A percentile compares a stretch with the other conserved stretches of the same genome.
phyloP scores from a whole-genome alignment of 1,284 basidiomycete genomes.

The Sporisorium exsertum region DNA sequence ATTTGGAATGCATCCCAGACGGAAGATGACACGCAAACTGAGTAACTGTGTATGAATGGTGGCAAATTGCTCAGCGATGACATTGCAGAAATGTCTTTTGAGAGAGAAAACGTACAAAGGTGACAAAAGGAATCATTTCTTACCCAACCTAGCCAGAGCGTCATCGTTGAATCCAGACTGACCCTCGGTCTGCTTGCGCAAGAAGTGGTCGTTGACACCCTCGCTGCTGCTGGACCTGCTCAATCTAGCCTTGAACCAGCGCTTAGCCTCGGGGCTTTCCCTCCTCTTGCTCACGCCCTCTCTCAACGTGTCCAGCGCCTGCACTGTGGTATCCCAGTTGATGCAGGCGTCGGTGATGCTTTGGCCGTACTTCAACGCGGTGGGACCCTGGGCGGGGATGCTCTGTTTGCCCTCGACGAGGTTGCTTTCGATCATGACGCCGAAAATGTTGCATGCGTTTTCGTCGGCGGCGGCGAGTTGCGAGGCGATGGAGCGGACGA shows the following conservation, averaged over 20 bases:
- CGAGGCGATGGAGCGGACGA: conserved; percentile 73
- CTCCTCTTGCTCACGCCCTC: conserved; percentile 55
- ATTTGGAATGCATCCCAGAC: background rate
- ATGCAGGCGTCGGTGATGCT: conserved; percentile 67
- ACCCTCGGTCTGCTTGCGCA: conserved; percentile 7
- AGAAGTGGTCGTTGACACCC: conserved; percentile 48
- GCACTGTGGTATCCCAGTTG: conserved; percentile 63
- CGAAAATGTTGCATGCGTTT: conserved; percentile 78
- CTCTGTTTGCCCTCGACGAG: conserved; percentile 74
- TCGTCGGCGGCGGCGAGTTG: conserved; percentile 53
- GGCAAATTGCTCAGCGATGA: background rate
- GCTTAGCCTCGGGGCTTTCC: conserved; percentile 20
- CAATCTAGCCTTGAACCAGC: conserved; percentile 36
- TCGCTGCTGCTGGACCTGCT: conserved; percentile 24
- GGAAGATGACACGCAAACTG: background rate
- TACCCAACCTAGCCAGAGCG: conserved; percentile 52
- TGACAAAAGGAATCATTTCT: conserved; percentile 12
- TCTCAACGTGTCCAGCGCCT: conserved; percentile 59
- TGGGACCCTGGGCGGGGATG: conserved; percentile 59
- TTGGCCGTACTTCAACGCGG: conserved; percentile 59
- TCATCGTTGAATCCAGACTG: conserved; percentile 55
- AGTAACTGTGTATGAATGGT: background rate
- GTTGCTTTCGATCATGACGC: conserved; percentile 97
- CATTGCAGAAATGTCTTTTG: background rate
- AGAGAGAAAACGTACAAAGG: background rate